phyloP scores from a whole-genome alignment of 2,329 filamentous ascomycete genomes.

The Colletotrichum australisinense region DNA sequence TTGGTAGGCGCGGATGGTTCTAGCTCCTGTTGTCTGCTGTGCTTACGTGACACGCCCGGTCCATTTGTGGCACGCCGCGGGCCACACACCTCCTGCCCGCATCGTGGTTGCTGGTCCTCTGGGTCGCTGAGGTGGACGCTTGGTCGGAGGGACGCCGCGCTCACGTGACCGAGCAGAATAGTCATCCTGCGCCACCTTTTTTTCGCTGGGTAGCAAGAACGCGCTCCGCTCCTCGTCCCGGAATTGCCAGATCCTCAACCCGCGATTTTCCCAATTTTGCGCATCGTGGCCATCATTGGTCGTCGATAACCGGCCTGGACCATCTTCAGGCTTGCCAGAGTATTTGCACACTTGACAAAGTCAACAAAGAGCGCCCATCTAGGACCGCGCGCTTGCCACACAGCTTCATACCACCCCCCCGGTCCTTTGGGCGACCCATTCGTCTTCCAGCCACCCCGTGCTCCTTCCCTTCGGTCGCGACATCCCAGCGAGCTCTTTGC shows the following conservation, averaged over 20 bases:
- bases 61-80: not conserved
- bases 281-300: conserved; percentile 37
- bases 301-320: conserved; percentile 27
- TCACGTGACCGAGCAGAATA: not conserved
- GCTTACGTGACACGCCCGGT: conserved; percentile 23
- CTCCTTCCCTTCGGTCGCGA: conserved; percentile 29
- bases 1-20: not conserved
- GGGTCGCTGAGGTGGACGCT: not conserved
- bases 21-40: not conserved
- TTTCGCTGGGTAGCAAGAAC: conserved; percentile 10
- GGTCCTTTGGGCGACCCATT: conserved; percentile 16
- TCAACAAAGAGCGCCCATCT: conserved; percentile 6
- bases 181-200: conserved; percentile 19
- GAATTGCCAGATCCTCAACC: conserved; percentile 23
- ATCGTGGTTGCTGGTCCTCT: not conserved
- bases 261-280: conserved; percentile 31
- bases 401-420: conserved; percentile 21
- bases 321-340: conserved; percentile 18
- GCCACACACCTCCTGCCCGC: not conserved
- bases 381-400: conserved; percentile 24
- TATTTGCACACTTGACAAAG: conserved; percentile 7
- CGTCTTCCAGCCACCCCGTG: conserved; percentile 27
- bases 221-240: conserved; percentile 28
- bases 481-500: conserved; percentile 10
- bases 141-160: not conserved